Percentiles rank a stretch among this genome's conserved stretches.
Conservation (phyloP, 176 grass and related monocot genomes). For the Pharus latifolius region DNA sequence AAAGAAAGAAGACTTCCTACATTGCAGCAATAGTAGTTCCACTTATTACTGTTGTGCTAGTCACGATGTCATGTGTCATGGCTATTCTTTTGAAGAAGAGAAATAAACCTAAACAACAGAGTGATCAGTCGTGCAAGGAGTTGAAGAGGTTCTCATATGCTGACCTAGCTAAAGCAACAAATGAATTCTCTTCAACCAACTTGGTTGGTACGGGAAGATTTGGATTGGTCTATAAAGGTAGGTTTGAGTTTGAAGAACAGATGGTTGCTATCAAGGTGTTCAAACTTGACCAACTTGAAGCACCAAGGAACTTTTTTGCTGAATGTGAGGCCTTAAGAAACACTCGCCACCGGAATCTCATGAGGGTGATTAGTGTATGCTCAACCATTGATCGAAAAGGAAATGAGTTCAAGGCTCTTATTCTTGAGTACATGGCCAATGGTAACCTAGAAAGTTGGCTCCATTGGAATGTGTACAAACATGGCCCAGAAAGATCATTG, state of each 20-base stretch:
- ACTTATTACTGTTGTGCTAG: neutral
- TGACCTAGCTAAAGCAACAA: neutral
- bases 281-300: neutral
- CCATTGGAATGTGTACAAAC: neutral
- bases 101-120: neutral
- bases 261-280: neutral
- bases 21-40: neutral
- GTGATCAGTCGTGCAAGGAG: neutral
- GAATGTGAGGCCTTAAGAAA: conserved; percentile 9
- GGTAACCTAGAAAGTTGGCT: conserved; percentile 25
- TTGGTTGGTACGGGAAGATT: neutral
- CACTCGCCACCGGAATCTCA: neutral
- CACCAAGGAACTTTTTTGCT: neutral
- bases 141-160: neutral
- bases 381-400: neutral
- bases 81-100: neutral
- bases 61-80: neutral
- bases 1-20: neutral
- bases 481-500: neutral
- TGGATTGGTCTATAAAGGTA: neutral
- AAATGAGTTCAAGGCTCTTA: conserved; percentile 36
- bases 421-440: conserved; percentile 23
- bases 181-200: neutral
- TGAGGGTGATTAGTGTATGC: neutral
- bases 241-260: neutral